Base-by-base conservation (phyloP, 148 eudicot genomes). In the Silene uniflora region DNA sequence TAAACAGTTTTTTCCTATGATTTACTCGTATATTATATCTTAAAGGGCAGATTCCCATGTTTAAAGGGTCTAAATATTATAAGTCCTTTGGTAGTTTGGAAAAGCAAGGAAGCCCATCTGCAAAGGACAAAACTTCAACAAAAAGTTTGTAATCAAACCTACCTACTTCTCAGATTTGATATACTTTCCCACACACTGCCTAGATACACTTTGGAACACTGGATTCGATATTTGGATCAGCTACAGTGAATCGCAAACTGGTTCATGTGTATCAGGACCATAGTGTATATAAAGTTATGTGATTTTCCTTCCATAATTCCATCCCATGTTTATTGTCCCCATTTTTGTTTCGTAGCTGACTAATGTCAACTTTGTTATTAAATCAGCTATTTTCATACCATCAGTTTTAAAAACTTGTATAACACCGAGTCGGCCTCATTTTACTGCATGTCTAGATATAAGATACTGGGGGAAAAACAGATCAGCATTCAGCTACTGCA, bases 71-170 rank as follows among this genome's bases (percentile, higher is more conserved):
- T 76, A 8, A 69, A 24, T 62, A n/a, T 16, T 68, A 10, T 42
- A 60, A 78, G 77, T 81, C 80, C 65, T 76, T 78, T 72, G 83
- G 83, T 81, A 52, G 84, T 78, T 87, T 69, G 77, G 85, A 87
- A 74, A 78, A 79, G 81, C 87, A 78, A 78, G 77, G 18, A 75
- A 72, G 65, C 82, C 62, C 81, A 79, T 79, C 64, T 55, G 25
- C 27, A 61, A 66, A 71, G 35, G 80, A 77, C 86, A 80, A 83
- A 52, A 77, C 77, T 56, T 61, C 61, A 25, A 76, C 75, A 73
- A 73, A 73, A 71, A 64, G 72, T 58, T 58, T 73, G 75, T 80
- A 61, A 68, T 78, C 84, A 65, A 69, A 79, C 83, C 85, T 77
- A 85, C 80, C 83, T 75, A 73, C 66, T 81, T 74, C 73, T 27